Base-by-base conservation (phyloP, 495 filamentous ascomycete species). In the Daldinia bambusicola region DNA sequence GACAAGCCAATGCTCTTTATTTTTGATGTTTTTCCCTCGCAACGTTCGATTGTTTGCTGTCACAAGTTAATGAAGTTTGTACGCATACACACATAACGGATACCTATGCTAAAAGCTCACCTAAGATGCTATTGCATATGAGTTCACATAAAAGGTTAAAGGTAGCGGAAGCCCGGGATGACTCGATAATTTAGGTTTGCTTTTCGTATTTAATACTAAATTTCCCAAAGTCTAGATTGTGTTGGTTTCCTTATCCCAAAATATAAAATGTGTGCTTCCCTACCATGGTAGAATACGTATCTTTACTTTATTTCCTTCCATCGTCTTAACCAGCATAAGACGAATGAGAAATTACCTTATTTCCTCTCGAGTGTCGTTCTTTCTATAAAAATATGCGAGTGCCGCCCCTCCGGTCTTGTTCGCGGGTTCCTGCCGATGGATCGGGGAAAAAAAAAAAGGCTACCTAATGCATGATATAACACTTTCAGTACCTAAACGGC, bases 11-110 rank as follows among this genome's bases (percentile, higher is more conserved):
- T 36, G n/a, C 20, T 63, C 55, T 56, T 56, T 36, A 48, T 66
- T 57, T 73, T 65, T 43, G 34, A 26, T 26, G 1, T 26, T 26
- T 26, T 26, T 3, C 26, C 26, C 55, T 59, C 26, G 61, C 50
- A 53, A 53, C 18, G 10, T 34, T 8, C 32, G 12, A 37, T 65
- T 55, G 41, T 58, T 72, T 53, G 65, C 38, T 72, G 56, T 65
- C 57, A 66, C 32, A 52, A 50, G 55, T 69, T 63, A 62, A 66
- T 63, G 59, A 40, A 57, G 45, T 56, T 61, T 71, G 56, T 7
- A 43, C 41, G 20, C 57, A 13, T 60, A 30, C 40, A 32, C 18
- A 45, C 20, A 31, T 31, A 13, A 41, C 32, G 3, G 18, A 18
- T 10, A 48, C n/a, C n/a, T n/a, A 48, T 48, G 20, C 18, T 48